phyloP scores from a whole-genome alignment of 257 asterid species.

The Solanum dulcamara region DNA sequence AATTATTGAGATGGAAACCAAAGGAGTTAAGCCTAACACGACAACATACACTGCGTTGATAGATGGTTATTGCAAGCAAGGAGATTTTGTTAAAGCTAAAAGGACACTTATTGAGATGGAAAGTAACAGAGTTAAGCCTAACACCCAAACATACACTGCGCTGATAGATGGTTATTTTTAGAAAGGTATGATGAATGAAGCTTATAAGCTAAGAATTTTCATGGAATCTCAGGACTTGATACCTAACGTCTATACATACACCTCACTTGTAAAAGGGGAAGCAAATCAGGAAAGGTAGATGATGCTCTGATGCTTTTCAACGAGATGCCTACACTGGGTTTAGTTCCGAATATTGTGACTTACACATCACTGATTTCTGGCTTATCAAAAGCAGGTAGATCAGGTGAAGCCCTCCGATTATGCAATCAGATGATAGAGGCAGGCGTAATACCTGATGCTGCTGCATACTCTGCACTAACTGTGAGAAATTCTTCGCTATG shows the following conservation, averaged over 20 bases:
- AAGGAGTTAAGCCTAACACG: constrained; percentile 16
- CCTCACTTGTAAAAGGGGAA: constrained; percentile 63
- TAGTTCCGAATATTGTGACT: constrained; percentile 34
- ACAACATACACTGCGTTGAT: constrained; percentile 12
- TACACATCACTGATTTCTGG: constrained; percentile 57
- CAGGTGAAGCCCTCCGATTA: constrained; percentile 64
- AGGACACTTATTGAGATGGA: constrained; percentile 37
- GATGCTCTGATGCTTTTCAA: constrained; percentile 50
- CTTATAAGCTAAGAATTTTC: constrained; percentile 19
- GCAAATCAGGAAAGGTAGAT: constrained; percentile 53
- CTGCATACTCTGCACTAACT: constrained; percentile 45
- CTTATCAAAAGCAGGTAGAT: constrained; percentile 55
- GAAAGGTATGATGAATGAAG: constrained; percentile 23
- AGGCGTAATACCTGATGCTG: constrained; percentile 57
- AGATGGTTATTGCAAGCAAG: not conserved
- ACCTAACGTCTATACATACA: constrained; percentile 57
- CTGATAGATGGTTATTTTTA: constrained; percentile 49
- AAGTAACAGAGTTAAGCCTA: constrained; percentile 30
- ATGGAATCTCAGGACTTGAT: constrained; percentile 26
- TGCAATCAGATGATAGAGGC: constrained; percentile 69
- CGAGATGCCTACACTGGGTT: constrained; percentile 40
- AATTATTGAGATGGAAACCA: constrained; percentile 4
- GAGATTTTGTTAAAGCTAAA: not conserved
- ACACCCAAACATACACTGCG: constrained; percentile 33
- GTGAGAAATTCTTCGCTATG: not conserved